These are phyloP conservation scores for Mucor circinelloides DNA, from an alignment of 371 early-diverging fungal species.

Conservation along the genomic window DNA sequence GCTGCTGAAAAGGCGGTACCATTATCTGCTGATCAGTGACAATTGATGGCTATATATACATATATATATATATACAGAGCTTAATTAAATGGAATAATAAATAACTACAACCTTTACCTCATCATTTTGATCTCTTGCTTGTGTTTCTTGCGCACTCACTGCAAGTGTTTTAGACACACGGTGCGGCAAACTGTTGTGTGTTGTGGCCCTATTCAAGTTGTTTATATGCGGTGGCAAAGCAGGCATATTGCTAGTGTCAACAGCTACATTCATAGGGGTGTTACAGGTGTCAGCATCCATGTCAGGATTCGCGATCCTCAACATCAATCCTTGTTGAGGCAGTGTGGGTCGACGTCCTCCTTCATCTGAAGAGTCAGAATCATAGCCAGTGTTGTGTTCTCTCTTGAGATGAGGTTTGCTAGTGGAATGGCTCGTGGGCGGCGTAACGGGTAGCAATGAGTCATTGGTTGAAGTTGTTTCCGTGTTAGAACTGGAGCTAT, in stretches of 20 bases:
- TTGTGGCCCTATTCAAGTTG: background rate
- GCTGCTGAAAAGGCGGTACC: background rate
- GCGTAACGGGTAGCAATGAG: background rate
- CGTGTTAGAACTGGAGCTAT: background rate
- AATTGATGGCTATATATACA: background rate
- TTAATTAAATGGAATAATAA: background rate
- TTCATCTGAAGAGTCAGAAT: conserved; percentile 14
- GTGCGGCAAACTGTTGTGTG: background rate
- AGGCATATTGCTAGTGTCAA: background rate
- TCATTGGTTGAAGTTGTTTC: background rate
- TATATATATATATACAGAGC: background rate
- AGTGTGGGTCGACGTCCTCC: background rate
- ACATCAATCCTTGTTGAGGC: background rate
- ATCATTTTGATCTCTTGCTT: background rate
- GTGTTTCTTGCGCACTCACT: background rate
- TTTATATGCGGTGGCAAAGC: background rate
- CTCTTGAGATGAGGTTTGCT: background rate
- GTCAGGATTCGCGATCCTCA: conserved; percentile 8
- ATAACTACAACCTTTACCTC: background rate
- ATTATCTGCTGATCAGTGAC: background rate
- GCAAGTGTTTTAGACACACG: conserved; percentile 10
- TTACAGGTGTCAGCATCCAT: background rate
- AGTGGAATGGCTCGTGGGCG: background rate
- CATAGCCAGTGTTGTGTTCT: conserved; percentile 2
- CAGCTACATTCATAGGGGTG: background rate